Evolutionary conservation across 805 yeast species (phyloP).

Genomic region (Saccharomycopsis sp.): DNA sequence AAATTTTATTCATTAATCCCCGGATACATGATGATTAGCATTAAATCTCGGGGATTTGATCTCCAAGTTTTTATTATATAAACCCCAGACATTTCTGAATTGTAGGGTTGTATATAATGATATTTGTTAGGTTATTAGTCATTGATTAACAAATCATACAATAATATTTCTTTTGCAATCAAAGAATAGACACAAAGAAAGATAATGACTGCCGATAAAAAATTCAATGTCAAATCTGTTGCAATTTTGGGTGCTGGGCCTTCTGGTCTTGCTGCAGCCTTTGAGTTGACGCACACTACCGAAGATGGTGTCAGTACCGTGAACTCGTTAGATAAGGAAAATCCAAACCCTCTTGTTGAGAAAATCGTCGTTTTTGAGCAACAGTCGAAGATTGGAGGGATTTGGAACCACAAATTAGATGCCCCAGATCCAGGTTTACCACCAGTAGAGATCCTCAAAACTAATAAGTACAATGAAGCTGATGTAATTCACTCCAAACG

Average conservation of each 20-base stretch:
- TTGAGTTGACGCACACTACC: constrained; percentile 28
- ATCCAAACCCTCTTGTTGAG: constrained; percentile 24
- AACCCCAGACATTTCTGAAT: background rate
- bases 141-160: no score
- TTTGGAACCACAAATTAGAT: constrained; percentile 30
- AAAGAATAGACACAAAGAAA: background rate
- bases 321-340: background rate
- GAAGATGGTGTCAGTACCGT: constrained; percentile 26
- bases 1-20: background rate
- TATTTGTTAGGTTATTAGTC: background rate
- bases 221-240: constrained; percentile 21
- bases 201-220: constrained; percentile 1
- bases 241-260: constrained; percentile 33
- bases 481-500: constrained; percentile 24
- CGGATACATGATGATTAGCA: no score
- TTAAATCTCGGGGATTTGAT: no score
- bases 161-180: background rate
- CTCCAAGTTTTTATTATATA: no score
- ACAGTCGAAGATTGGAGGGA: constrained; percentile 31
- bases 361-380: constrained; percentile 33
- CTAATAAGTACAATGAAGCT: constrained; percentile 31
- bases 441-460: constrained; percentile 29
- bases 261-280: constrained; percentile 26
- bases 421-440: constrained; percentile 24
- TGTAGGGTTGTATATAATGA: background rate